These are phyloP conservation scores for Trichophyton verrucosum DNA, from an alignment of 2,329 filamentous ascomycete genomes.

Conservation along the genomic window DNA sequence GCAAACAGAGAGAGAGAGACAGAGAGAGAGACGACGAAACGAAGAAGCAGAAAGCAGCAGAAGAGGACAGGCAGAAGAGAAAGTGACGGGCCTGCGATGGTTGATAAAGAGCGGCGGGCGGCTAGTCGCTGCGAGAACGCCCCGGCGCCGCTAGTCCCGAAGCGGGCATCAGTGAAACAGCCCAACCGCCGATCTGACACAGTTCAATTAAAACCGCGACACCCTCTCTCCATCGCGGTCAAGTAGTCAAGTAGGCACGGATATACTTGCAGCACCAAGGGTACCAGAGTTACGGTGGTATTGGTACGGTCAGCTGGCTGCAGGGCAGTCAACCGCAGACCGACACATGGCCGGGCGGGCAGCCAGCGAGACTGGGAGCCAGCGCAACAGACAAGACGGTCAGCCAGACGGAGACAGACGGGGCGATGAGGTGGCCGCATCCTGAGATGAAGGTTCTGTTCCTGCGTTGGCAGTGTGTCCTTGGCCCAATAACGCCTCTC, in stretches of 20 bases:
- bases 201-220: not conserved
- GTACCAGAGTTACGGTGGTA: too few relatives aligned
- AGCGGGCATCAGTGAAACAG: not conserved
- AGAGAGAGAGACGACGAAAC: not conserved
- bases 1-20: slow-evolving; percentile 1
- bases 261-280: too few relatives aligned
- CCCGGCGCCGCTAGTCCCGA: not conserved
- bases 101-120: too few relatives aligned
- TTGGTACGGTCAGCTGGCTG: too few relatives aligned
- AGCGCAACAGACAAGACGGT: too few relatives aligned
- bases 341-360: too few relatives aligned
- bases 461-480: not conserved
- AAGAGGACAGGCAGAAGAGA: not conserved
- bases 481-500: not conserved
- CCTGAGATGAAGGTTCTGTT: not conserved
- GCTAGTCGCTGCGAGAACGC: not conserved
- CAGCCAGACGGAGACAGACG: too few relatives aligned
- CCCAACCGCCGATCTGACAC: not conserved
- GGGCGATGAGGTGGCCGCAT: not conserved
- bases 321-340: too few relatives aligned
- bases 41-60: slow-evolving; percentile 2
- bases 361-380: too few relatives aligned
- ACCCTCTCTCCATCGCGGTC: not conserved
- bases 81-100: too few relatives aligned
- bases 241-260: too few relatives aligned